Evolutionary conservation across 1,139 yeast species (phyloP).

Genomic region (Suhomyces bribrorum): DNA sequence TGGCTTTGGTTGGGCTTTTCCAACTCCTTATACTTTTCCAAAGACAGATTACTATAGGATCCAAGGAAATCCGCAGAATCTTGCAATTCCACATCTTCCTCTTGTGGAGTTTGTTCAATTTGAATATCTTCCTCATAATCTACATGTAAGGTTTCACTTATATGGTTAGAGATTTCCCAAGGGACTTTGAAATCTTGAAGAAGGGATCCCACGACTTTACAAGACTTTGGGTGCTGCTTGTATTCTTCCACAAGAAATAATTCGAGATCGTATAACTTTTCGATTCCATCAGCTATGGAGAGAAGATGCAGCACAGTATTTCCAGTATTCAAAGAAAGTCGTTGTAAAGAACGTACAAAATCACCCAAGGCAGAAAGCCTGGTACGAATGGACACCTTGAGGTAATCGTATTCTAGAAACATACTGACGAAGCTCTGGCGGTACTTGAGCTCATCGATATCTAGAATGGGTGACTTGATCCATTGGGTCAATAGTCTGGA

Average conservation of each 20-base stretch:
- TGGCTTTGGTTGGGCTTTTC: slow-evolving; percentile 10
- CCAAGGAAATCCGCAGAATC: slow-evolving; percentile 14
- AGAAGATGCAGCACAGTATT: slow-evolving; percentile 34
- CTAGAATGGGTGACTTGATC: slow-evolving; percentile 78
- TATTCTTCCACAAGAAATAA: slow-evolving; percentile 22
- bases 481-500: slow-evolving; percentile 74
- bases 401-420: slow-evolving; percentile 43
- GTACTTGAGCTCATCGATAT: slow-evolving; percentile 50
- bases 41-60: slow-evolving; percentile 21
- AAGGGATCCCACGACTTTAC: slow-evolving; percentile 18
- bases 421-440: slow-evolving; percentile 66
- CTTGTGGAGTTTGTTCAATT: slow-evolving; percentile 9
- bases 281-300: slow-evolving; percentile 36
- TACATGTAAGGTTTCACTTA: slow-evolving; percentile 28
- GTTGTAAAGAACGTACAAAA: slow-evolving; percentile 40
- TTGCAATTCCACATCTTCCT: background rate
- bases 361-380: slow-evolving; percentile 37
- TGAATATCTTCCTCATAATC: slow-evolving; percentile 13
- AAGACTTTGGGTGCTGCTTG: slow-evolving; percentile 12
- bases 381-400: slow-evolving; percentile 31
- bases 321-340: slow-evolving; percentile 39
- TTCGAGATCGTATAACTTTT: slow-evolving; percentile 27
- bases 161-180: slow-evolving; percentile 26
- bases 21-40: slow-evolving; percentile 22
- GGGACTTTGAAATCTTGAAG: slow-evolving; percentile 33